Evolutionary conservation across 2,329 filamentous ascomycete species (phyloP).

Genomic region (Diaporthe longicolla): DNA sequence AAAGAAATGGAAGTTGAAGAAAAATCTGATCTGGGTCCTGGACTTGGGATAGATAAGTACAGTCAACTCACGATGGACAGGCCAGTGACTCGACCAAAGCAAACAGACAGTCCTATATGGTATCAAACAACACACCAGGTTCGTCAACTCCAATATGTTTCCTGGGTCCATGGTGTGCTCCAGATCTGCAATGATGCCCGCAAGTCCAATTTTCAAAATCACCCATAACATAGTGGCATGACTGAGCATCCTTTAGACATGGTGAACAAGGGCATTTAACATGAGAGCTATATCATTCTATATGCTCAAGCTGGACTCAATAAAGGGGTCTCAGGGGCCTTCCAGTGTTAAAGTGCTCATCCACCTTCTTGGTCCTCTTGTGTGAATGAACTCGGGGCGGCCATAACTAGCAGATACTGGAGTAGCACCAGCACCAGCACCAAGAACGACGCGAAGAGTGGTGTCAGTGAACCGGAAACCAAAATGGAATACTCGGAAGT

Average conservation of each 20-base stretch:
- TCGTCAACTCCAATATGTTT: background rate
- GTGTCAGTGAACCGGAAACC: background rate
- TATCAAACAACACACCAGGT: background rate
- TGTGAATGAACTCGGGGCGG: background rate
- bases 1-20: background rate
- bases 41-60: background rate
- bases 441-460: background rate
- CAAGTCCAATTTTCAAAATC: background rate
- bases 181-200: too few relatives aligned
- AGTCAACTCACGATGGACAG: background rate
- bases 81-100: background rate
- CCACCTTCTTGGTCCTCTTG: background rate
- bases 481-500: background rate
- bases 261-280: background rate
- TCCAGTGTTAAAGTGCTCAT: background rate
- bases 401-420: too few relatives aligned
- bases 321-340: background rate
- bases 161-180: background rate
- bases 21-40: background rate
- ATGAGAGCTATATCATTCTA: background rate
- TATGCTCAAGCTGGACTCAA: too few relatives aligned
- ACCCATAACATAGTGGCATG: too few relatives aligned
- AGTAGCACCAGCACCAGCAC: too few relatives aligned
- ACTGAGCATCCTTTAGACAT: background rate
- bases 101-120: background rate